Conservation (phyloP, 441 rosid species). For the Erodium moschatum region DNA sequence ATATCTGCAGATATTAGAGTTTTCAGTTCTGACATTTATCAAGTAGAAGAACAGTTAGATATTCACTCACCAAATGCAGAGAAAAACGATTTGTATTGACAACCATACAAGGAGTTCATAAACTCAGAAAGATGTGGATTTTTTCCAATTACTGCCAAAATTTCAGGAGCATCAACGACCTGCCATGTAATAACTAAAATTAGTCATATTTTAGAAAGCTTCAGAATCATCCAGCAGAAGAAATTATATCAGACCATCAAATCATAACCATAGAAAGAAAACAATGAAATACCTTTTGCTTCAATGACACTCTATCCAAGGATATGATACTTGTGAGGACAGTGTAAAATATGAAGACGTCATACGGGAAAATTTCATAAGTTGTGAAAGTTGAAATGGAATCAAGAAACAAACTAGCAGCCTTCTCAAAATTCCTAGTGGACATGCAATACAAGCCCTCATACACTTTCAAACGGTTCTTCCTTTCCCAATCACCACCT, state of each 20-base stretch:
- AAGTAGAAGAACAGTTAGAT: not conserved
- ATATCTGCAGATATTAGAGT: not conserved
- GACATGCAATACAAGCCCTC: constrained; percentile 95
- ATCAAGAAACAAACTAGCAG: constrained; percentile 77
- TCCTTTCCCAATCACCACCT: constrained; percentile 99
- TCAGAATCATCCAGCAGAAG: not conserved
- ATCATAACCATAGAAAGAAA: constrained; percentile 7
- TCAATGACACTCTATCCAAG: constrained; percentile 87
- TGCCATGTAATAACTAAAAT: constrained; percentile 27
- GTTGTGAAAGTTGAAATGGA: constrained; percentile 99
- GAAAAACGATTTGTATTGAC: constrained; percentile 87
- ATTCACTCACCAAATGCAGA: constrained; percentile 71
- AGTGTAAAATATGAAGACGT: constrained; percentile 87
- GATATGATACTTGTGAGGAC: constrained; percentile 92
- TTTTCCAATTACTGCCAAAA: constrained; percentile 95
- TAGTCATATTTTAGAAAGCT: not conserved
- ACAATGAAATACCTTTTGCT: constrained; percentile 63
- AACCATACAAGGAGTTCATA: constrained; percentile 77
- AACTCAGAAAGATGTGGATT: constrained; percentile 80
- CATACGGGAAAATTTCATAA: constrained; percentile 89
- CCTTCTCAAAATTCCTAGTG: constrained; percentile 80
- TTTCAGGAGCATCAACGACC: constrained; percentile 99
- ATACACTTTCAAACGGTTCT: constrained; percentile 91
- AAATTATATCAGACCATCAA: not conserved
- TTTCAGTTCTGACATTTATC: not conserved